Evolutionary conservation across 129 eudicot species (phyloP).

Genomic region (Flaveria linearis): DNA sequence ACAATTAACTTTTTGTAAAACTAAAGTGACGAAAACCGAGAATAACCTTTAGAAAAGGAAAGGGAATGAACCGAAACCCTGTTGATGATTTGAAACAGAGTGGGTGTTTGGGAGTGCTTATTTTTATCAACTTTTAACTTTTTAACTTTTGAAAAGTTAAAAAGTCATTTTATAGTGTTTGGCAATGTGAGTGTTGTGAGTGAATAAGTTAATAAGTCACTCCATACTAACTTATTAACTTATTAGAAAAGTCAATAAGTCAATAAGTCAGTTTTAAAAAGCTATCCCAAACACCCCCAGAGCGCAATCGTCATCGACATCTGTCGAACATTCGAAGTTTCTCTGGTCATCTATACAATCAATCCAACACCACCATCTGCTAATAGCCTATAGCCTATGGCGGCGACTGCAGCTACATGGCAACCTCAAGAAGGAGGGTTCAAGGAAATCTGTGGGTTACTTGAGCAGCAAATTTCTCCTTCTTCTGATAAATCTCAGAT

Average conservation of each 20-base stretch:
- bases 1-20: no score
- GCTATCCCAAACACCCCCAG: no score
- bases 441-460: conserved; percentile 83
- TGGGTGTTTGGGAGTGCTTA: no score
- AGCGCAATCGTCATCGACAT: conserved; percentile 34
- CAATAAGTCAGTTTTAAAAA: no score
- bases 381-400: background rate
- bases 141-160: no score
- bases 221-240: no score
- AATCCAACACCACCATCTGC: conserved; percentile 11
- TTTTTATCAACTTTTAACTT: no score
- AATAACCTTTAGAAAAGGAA: background rate
- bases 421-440: conserved; percentile 94
- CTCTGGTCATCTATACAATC: background rate
- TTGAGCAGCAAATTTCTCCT: conserved; percentile 93
- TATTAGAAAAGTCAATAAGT: no score
- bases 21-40: no score
- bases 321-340: conserved; percentile 2
- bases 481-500: conserved; percentile 88
- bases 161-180: no score
- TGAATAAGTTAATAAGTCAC: no score
- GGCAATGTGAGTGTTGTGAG: no score
- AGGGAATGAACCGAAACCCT: conserved; percentile 30
- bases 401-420: conserved; percentile 49
- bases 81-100: conserved; percentile 30